Evolutionary conservation across 1,284 basidiomycete species (phyloP).

Genomic region (Leucoagaricus sp.): DNA sequence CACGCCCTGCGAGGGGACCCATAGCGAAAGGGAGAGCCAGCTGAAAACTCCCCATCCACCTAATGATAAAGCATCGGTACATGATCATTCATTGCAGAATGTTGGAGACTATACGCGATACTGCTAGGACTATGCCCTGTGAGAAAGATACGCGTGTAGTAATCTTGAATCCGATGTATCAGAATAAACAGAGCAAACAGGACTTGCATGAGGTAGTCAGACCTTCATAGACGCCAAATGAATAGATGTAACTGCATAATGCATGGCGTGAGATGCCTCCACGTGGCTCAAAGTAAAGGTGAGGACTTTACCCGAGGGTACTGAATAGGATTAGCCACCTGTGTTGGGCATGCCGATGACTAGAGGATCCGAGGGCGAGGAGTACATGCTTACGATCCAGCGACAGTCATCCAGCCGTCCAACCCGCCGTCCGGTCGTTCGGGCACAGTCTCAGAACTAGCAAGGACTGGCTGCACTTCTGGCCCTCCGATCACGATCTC

Average conservation of each 20-base stretch:
- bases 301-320: conserved; percentile 10
- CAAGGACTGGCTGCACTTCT: not conserved
- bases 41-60: conserved; percentile 41
- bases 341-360: not conserved
- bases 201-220: conserved; percentile 26
- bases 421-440: conserved; percentile 34
- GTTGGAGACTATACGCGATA: conserved; percentile 3
- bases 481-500: not conserved
- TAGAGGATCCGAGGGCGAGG: not conserved
- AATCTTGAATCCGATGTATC: conserved; percentile 37
- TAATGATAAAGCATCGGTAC: conserved; percentile 18
- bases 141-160: conserved; percentile 28
- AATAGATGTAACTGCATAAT: conserved; percentile 6
- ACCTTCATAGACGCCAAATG: conserved; percentile 18
- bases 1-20: conserved; percentile 37
- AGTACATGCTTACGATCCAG: conserved; percentile 34
- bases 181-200: conserved; percentile 35
- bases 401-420: conserved; percentile 39
- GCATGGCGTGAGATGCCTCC: too few species aligned
- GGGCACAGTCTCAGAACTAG: not conserved
- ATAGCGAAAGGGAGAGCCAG: conserved; percentile 40
- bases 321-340: conserved; percentile 16
- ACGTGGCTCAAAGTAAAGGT: not conserved
- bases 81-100: not conserved
- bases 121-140: conserved; percentile 1